These are phyloP conservation scores for Paragyromitra xinjiangensis DNA, from an alignment of 495 filamentous ascomycete genomes.

Conservation along the genomic window DNA sequence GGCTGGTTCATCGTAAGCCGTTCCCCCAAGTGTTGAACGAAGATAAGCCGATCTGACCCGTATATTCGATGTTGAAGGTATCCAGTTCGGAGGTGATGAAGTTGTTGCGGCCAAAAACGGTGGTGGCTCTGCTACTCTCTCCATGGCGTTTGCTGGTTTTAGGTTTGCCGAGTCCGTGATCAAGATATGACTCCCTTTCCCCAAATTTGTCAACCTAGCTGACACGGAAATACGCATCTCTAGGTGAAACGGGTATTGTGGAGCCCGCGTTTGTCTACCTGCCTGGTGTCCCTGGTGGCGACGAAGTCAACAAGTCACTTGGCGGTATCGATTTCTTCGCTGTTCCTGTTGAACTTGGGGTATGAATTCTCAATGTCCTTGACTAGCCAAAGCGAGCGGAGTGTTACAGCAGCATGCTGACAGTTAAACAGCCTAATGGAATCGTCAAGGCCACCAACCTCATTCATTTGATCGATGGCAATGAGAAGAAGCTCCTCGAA, in stretches of 20 bases:
- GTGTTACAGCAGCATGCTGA: conserved; percentile 53
- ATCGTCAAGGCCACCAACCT: conserved; percentile 83
- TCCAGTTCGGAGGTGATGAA: conserved; percentile 98
- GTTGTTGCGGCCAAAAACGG: conserved; percentile 98
- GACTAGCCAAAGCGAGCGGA: neutral
- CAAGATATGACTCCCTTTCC: conserved; percentile 61
- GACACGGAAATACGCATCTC: conserved; percentile 63
- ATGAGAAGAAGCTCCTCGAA: conserved; percentile 87
- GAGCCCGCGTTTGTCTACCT: conserved; percentile 96
- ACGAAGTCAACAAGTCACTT: conserved; percentile 78
- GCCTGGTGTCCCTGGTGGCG: conserved; percentile 85
- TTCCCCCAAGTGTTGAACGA: neutral
- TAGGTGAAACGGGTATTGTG: conserved; percentile 88
- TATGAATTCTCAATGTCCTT: conserved; percentile 63
- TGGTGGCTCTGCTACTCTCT: conserved; percentile 91
- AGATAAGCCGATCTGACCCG: conserved; percentile 21
- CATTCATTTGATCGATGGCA: conserved; percentile 73
- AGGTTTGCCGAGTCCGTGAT: conserved; percentile 94
- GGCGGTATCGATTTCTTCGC: conserved; percentile 91
- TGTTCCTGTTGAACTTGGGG: conserved; percentile 90
- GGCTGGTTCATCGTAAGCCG: conserved; percentile 79
- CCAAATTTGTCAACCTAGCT: conserved; percentile 5
- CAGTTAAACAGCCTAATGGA: conserved; percentile 73
- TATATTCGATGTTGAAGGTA: conserved; percentile 62
- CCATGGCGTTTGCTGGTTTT: conserved; percentile 97